Conservation (phyloP, 768 basidiomycete species). For the Tephrocybe sp. region DNA sequence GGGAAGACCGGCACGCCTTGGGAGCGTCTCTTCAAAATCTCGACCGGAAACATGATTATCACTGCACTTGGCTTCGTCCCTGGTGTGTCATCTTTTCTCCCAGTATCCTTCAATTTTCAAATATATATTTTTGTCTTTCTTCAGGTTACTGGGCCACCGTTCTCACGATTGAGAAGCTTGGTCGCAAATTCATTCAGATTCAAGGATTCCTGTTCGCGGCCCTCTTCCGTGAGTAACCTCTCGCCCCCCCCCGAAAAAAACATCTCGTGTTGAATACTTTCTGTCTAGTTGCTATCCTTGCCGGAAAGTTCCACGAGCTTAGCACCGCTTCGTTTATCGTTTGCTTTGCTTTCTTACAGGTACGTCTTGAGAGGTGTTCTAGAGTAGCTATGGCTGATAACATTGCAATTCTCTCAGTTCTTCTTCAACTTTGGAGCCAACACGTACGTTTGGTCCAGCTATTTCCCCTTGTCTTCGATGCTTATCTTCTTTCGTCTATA, state of each 20-base stretch:
- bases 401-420: slow-evolving; percentile 35
- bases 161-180: slow-evolving; percentile 68
- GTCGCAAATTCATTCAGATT: slow-evolving; percentile 73
- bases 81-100: slow-evolving; percentile 31
- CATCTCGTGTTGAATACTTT: not conserved
- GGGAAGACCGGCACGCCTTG: slow-evolving; percentile 55
- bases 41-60: slow-evolving; percentile 68
- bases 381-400: too few relatives aligned
- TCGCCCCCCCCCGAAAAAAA: too few relatives aligned
- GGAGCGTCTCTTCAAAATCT: slow-evolving; percentile 65
- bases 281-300: slow-evolving; percentile 46
- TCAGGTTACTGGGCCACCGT: slow-evolving; percentile 69
- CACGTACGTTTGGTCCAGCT: slow-evolving; percentile 35
- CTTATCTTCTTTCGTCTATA: slow-evolving; percentile 16
- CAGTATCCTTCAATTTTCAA: not conserved
- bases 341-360: slow-evolving; percentile 68
- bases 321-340: slow-evolving; percentile 63
- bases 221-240: slow-evolving; percentile 49
- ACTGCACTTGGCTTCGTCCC: slow-evolving; percentile 77
- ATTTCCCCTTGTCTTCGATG: not conserved
- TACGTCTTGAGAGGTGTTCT: slow-evolving; percentile 10
- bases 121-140: not conserved
- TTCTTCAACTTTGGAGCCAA: slow-evolving; percentile 86
- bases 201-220: slow-evolving; percentile 70
- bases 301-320: slow-evolving; percentile 58